phyloP scores from a whole-genome alignment of 768 basidiomycete genomes.

The Mrakia gelida region DNA sequence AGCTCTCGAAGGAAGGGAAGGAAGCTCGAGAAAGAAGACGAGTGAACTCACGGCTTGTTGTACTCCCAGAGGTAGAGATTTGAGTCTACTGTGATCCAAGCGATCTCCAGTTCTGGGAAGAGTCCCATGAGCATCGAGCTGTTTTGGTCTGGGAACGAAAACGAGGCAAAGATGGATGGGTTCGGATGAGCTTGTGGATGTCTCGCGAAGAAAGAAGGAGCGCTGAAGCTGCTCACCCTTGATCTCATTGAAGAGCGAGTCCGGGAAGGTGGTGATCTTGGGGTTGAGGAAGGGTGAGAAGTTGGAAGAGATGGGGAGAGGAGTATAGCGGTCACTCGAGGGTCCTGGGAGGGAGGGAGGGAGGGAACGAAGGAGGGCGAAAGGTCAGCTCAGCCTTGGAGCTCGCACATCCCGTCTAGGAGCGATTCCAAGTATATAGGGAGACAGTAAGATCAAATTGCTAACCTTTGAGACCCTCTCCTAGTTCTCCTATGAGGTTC shows the following conservation, averaged over 20 bases:
- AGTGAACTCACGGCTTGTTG: conserved; percentile 67
- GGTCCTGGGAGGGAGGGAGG: conserved; percentile 5
- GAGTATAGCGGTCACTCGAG: conserved; percentile 15
- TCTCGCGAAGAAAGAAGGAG: neutral
- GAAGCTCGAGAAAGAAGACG: no score
- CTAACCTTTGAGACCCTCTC: conserved; percentile 32
- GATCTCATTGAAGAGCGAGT: conserved; percentile 30
- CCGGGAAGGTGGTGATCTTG: conserved; percentile 24
- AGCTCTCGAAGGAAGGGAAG: neutral
- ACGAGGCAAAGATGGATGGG: neutral
- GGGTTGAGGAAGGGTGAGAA: conserved; percentile 31
- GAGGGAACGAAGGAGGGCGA: neutral
- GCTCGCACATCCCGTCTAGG: neutral
- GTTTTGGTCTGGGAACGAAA: neutral
- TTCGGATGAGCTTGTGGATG: neutral
- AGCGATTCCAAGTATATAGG: no score
- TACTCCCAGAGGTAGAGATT: conserved; percentile 97
- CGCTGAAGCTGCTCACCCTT: conserved; percentile 21
- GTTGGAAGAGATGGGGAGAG: conserved; percentile 16
- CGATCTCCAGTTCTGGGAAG: conserved; percentile 85
- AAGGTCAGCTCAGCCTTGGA: neutral
- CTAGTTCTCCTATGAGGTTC: conserved; percentile 25
- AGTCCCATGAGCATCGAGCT: conserved; percentile 58
- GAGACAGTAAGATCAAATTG: neutral
- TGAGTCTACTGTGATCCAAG: conserved; percentile 92